Base-by-base conservation (phyloP, 1,139 yeast genomes). In the Arxiozyma heterogenica region DNA sequence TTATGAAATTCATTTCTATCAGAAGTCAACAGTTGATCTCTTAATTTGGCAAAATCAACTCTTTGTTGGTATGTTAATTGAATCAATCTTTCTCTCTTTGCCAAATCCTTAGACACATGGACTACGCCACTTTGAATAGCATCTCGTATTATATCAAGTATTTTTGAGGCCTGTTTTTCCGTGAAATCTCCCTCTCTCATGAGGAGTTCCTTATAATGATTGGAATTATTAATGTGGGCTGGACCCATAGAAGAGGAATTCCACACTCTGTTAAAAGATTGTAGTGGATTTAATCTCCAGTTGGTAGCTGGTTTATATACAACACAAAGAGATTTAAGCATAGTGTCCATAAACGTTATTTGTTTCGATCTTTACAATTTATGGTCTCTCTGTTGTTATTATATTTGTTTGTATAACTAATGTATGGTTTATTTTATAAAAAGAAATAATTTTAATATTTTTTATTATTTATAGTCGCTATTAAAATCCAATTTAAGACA, bases 1-100 rank as follows among this genome's bases (percentile, higher is more conserved):
- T 82, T 80, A 54, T 87, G 84, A 64, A 88, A 86, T 63, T 93
- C 98, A 17, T 90, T 79, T 67, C 85, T 83, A 72, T 93, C 98
- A 73, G 88, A 81, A 49, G 91, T 84, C 65, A 87, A 91, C 53
- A 91, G 76, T 69, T 91, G 98, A 42, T 95, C 95, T 67, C 90
- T 86, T 57, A 91, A 78, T 67, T 91, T 91, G 48, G 96, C 95
- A 76, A 93, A 93, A 69, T 91, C 97, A 39, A 93, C 98, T 64
- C 93, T 88, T 64, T 93, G 98, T 66, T 91, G 96, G 69, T 93
- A 93, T 8, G 96, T 85, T 61, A 91, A 80, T 58, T 93, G 83
- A 21, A 89, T 82, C 50, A 91, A 76, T 47, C 84, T 82, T 62
- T 90, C 96, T 62, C 88, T 84, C 43, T 90, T 81, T 20, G 91